Percentiles rank a stretch among this genome's conserved stretches.
phyloP scores from a whole-genome alignment of 441 rosid species.

The Erodium texanum region DNA sequence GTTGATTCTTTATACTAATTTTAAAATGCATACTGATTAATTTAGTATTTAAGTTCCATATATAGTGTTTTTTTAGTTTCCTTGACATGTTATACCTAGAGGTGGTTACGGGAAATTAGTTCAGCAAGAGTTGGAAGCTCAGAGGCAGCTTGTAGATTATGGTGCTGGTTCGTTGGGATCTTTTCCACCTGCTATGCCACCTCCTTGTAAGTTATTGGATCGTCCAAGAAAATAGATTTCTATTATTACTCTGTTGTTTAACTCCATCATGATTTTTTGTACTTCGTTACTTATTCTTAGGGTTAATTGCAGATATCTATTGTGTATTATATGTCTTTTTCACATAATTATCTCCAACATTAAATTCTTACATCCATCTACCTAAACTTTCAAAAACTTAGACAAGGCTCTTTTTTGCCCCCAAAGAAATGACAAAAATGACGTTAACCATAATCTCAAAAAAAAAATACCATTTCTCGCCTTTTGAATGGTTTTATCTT shows the following conservation, averaged over 20 bases:
- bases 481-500: no score
- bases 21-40: neutral
- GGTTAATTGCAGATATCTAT: no score
- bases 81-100: slow-evolving; percentile 69
- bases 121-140: slow-evolving; percentile 81
- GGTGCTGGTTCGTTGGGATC: slow-evolving; percentile 81
- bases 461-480: no score
- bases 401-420: no score
- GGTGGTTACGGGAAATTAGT: slow-evolving; percentile 98
- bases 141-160: slow-evolving; percentile 90
- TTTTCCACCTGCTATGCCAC: slow-evolving; percentile 54
- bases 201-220: slow-evolving; percentile 52
- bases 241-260: neutral
- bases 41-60: neutral
- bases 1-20: neutral
- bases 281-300: slow-evolving; percentile 7
- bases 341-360: no score
- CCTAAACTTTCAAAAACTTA: no score
- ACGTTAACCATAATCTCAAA: no score
- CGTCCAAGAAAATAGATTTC: slow-evolving; percentile 7
- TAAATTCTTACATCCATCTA: no score
- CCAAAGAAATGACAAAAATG: no score
- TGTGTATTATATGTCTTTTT: no score
- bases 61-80: slow-evolving; percentile 20
- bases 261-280: neutral